phyloP scores from a whole-genome alignment of 225 moss, liverwort and hornwort genomes.

The Bryum argenteum region DNA sequence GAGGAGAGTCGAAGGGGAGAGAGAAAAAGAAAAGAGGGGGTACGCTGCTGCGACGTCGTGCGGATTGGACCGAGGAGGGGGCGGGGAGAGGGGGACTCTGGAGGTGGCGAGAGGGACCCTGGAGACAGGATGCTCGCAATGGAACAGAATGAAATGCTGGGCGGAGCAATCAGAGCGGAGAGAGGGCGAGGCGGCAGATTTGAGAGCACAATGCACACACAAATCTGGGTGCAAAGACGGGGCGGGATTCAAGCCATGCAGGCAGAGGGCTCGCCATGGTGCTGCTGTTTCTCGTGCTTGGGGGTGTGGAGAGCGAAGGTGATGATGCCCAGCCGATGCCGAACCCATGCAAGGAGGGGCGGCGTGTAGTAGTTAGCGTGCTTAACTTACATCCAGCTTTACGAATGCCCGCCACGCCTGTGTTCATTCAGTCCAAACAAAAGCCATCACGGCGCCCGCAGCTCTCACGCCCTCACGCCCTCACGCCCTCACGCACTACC shows the following conservation, averaged over 20 bases:
- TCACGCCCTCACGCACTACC: too few species aligned
- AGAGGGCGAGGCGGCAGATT: constrained; percentile 14
- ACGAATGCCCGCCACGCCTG: neutral
- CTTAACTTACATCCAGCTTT: neutral
- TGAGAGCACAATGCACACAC: constrained; percentile 3
- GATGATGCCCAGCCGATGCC: neutral
- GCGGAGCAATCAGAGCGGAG: neutral
- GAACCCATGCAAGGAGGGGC: neutral
- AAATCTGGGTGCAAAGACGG: neutral
- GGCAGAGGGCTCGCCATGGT: neutral
- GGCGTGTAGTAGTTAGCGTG: neutral
- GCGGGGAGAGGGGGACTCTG: neutral
- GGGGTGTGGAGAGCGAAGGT: neutral
- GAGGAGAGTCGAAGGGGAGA: too few species aligned
- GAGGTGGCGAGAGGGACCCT: neutral
- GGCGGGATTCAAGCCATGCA: neutral
- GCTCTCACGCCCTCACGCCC: too few species aligned
- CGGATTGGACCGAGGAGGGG: neutral
- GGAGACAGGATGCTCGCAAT: neutral
- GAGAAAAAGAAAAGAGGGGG: constrained; percentile 8
- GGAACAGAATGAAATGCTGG: neutral
- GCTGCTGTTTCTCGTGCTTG: neutral
- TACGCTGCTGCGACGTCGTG: neutral
- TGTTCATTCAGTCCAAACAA: too few species aligned
- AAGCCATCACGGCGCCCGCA: too few species aligned